Conservation (phyloP, 257 asterid species). For the Solanum tarijense region DNA sequence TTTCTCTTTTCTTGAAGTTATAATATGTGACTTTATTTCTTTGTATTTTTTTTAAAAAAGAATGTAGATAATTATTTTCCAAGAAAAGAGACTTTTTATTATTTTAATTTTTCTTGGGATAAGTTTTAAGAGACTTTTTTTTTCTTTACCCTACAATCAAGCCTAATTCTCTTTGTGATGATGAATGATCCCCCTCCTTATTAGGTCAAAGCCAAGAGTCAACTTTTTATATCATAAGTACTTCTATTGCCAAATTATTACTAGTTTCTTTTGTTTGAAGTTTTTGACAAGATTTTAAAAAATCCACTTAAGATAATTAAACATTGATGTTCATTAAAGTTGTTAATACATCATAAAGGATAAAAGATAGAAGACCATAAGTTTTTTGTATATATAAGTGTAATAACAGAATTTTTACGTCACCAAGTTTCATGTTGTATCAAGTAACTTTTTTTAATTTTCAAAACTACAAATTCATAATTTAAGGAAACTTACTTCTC, state of each 20-base stretch:
- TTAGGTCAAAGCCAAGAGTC: background rate
- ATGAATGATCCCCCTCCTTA: background rate
- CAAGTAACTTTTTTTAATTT: background rate
- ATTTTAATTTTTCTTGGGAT: background rate
- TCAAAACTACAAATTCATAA: background rate
- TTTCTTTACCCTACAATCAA: background rate
- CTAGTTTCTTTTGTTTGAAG: background rate
- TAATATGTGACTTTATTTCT: background rate
- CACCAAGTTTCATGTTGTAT: background rate
- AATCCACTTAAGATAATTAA: background rate
- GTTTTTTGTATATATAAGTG: too few species aligned
- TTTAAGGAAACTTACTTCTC: background rate
- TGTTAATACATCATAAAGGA: background rate
- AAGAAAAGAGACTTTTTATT: background rate
- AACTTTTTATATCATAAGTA: background rate
- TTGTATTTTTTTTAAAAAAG: background rate
- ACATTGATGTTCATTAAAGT: background rate
- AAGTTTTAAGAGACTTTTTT: background rate
- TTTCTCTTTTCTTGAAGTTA: background rate
- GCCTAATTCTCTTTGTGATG: background rate
- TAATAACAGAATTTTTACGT: too few species aligned
- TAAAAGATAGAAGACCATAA: background rate
- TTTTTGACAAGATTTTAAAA: background rate
- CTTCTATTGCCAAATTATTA: background rate
- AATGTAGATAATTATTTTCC: background rate